These are phyloP conservation scores for Teratosphaeria epicoccoides DNA, from an alignment of 2,329 filamentous ascomycete species.

Conservation along the genomic window DNA sequence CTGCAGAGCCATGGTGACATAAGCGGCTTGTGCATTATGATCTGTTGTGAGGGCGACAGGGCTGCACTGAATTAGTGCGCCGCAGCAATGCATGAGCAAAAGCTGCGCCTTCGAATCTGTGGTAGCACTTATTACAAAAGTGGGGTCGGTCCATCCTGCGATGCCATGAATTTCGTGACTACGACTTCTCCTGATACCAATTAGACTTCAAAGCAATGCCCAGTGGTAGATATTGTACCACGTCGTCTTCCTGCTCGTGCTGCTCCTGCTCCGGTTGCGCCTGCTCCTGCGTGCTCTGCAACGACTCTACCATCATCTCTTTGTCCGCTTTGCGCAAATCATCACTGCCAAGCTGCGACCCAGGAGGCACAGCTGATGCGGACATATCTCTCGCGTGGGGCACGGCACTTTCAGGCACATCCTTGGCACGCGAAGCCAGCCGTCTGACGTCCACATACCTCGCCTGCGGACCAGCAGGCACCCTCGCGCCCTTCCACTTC, in stretches of 20 bases:
- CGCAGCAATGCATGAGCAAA: too few species aligned
- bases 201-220: not conserved
- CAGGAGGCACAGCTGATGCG: not conserved
- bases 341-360: not conserved
- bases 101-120: too few species aligned
- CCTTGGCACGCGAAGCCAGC: not conserved
- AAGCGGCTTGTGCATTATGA: too few species aligned
- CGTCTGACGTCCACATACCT: not conserved
- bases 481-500: not conserved
- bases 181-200: not conserved
- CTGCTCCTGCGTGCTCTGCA: not conserved
- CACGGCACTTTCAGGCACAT: not conserved
- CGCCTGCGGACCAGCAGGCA: not conserved
- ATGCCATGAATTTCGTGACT: not conserved
- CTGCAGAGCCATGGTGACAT: too few species aligned
- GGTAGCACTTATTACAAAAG: too few species aligned
- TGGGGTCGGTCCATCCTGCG: too few species aligned
- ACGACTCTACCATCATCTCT: not conserved
- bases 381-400: not conserved
- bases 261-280: not conserved
- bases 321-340: not conserved
- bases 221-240: not conserved
- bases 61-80: too few species aligned
- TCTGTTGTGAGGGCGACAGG: too few species aligned
- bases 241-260: not conserved